Percentiles rank a stretch among this genome's conserved stretches.
These are phyloP conservation scores for Emmonsiellopsis sp. DNA, from an alignment of 2,329 filamentous ascomycete species.

Conservation along the genomic window DNA sequence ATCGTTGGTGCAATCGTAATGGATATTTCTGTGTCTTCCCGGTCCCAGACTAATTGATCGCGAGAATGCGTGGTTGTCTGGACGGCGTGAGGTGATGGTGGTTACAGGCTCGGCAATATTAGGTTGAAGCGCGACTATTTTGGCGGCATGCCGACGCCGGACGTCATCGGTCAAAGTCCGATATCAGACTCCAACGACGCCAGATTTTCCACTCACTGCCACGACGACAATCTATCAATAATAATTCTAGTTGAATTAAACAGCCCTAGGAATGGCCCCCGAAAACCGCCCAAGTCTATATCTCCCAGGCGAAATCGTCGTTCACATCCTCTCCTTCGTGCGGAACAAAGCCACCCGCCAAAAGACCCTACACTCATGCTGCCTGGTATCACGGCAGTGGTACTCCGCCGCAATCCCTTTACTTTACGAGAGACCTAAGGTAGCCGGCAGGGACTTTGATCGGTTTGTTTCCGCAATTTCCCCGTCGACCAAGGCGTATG, in stretches of 20 bases:
- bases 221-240: no score
- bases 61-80: neutral
- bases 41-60: neutral
- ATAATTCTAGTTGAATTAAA: no score
- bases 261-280: neutral
- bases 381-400: constrained; percentile 48
- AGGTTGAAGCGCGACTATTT: neutral
- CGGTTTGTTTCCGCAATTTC: constrained; percentile 48
- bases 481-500: constrained; percentile 40
- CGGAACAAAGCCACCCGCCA: constrained; percentile 33
- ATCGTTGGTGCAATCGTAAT: neutral
- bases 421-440: constrained; percentile 45
- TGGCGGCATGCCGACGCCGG: neutral
- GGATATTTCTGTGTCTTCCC: neutral
- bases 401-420: constrained; percentile 43
- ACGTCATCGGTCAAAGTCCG: neutral
- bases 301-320: constrained; percentile 47
- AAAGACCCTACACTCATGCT: constrained; percentile 41
- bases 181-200: no score
- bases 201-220: no score
- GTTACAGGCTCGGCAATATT: neutral
- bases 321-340: constrained; percentile 41
- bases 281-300: constrained; percentile 22
- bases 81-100: neutral
- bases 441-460: constrained; percentile 45